These are phyloP conservation scores for Cladosporium sp. DNA, from an alignment of 2,329 filamentous ascomycete species.

Conservation along the genomic window DNA sequence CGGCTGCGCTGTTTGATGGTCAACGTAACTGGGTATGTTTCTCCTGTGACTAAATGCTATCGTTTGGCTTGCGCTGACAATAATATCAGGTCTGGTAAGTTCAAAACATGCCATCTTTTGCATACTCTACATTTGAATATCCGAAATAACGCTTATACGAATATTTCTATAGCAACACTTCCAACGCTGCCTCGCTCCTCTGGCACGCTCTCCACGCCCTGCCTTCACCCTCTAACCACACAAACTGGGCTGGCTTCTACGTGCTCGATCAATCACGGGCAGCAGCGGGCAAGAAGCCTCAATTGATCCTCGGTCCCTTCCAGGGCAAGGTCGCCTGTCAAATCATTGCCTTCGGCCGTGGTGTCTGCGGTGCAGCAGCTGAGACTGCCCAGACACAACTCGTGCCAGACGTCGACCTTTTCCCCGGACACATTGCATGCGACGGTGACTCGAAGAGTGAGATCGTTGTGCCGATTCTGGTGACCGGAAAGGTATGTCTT, in stretches of 20 bases:
- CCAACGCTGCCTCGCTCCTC: constrained; percentile 72
- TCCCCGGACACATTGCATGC: constrained; percentile 80
- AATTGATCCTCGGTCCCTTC: constrained; percentile 76
- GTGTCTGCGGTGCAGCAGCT: constrained; percentile 75
- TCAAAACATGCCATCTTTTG: background rate
- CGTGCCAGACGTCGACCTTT: constrained; percentile 66
- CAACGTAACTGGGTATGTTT: constrained; percentile 73
- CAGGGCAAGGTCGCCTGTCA: constrained; percentile 78
- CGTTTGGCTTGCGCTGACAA: background rate
- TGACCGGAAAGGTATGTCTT: constrained; percentile 46
- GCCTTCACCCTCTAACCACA: constrained; percentile 61
- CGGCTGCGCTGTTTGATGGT: constrained; percentile 66
- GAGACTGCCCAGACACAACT: constrained; percentile 62
- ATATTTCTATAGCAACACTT: constrained; percentile 62
- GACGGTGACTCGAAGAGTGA: constrained; percentile 75
- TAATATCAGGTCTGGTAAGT: constrained; percentile 23
- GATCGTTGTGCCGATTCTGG: constrained; percentile 74
- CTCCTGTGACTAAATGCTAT: background rate
- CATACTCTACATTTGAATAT: background rate
- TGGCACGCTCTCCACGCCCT: constrained; percentile 80
- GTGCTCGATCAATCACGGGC: constrained; percentile 54
- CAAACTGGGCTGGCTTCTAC: constrained; percentile 85
- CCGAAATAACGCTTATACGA: background rate
- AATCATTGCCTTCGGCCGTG: constrained; percentile 69
- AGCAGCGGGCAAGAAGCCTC: constrained; percentile 33